Evolutionary conservation across 1,284 basidiomycete species (phyloP), one percentile per base, ranked within the genome.

Genomic region (Ganoderma sinense): DNA sequence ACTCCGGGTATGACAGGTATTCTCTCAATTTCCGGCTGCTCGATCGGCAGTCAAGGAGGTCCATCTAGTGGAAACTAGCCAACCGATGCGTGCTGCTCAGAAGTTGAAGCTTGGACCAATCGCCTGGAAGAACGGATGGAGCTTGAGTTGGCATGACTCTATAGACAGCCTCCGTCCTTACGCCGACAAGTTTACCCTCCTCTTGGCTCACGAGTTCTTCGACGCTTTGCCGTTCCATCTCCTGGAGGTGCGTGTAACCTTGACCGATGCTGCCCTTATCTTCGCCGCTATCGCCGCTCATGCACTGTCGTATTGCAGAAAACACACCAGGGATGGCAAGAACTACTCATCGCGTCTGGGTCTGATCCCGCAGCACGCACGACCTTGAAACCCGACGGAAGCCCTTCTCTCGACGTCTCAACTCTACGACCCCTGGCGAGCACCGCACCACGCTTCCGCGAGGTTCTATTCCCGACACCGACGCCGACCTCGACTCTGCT

Each of bases 201-300:
- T 98, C 26, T 83, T 98, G 8, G 98, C 97, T 0, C 97, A 99
- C 80, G 98, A 99, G 79, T 98, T 99, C 82, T 99, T 99, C 73
- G 98, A 99, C 78, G 97, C 97, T 0, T 85, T 99, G 62, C 97
- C 97, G 0, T 91, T 98, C 62, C 95, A 98, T 80, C 84, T 97
- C 40, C 86, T 99, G 60, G 91, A 98, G 84, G 96, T 95, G 11
- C 56, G 43, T 13, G 53, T 33, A 40, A 20, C 64, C 10, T 29
- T 26, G 23, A 7, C 5, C 48, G 74, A 16, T 83, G 78, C 18
- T 40, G 4, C 29, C 29, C 31, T 56, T 41, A 10, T 33, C 23
- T n/a, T 56, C 56, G 51, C 33, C 8, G 14, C 16, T 63, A 39
- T 20, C 60, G 14, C 20, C 59, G 61, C n/a, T 20, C 60, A 41